Evolutionary conservation across 2,329 filamentous ascomycete genomes (phyloP), one percentile per base, ranked within the genome.

Genomic region (Aspergillus sp.): DNA sequence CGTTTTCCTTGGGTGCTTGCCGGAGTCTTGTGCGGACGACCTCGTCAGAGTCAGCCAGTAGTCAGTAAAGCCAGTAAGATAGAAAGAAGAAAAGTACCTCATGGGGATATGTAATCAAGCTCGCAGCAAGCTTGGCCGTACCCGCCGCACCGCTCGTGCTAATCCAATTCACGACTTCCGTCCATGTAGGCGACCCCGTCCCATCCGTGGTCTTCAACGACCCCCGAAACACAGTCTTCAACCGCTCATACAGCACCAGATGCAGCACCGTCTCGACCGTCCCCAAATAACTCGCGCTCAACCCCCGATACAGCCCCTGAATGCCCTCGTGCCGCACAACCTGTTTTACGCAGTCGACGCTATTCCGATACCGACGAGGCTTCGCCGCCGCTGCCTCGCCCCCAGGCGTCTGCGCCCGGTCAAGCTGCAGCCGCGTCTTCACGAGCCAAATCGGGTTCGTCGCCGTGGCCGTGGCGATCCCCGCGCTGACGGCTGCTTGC

Each of bases 271-370:
- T 68, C 52, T 68, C 65, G 12, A 63, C 58, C 0, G 59, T 59
- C 5, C 65, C 65, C 4, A 68, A 49, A 45, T 66, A 67, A 43
- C 64, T 95, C 12, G 91, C 91, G 0, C 88, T 88, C 44, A 96
- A 73, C 6, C 91, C 91, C 64, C 89, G 80, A 65, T 96, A 96
- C 74, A 96, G 79, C 48, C 91, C 91, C 44, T 82, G 78, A 38
- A 95, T 63, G 2, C 91, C 90, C 67, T 96, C 91, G 58, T 94
- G 82, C 44, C 73, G 76, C 80, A 88, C 85, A 50, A 96, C 95
- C 10, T 88, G 81, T 42, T 75, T 79, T 29, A 59, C 45, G 29
- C 61, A 43, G 82, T 88, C 3, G 86, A 95, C 48, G 88, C 91
- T 40, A 88, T 65, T 63, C 43, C 47, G 71, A 66, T 56, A 73